A percentile compares a stretch with the other conserved stretches of the same genome.
Conservation (phyloP, 73 alveolate genomes). For the Paramecium primaurelia region DNA sequence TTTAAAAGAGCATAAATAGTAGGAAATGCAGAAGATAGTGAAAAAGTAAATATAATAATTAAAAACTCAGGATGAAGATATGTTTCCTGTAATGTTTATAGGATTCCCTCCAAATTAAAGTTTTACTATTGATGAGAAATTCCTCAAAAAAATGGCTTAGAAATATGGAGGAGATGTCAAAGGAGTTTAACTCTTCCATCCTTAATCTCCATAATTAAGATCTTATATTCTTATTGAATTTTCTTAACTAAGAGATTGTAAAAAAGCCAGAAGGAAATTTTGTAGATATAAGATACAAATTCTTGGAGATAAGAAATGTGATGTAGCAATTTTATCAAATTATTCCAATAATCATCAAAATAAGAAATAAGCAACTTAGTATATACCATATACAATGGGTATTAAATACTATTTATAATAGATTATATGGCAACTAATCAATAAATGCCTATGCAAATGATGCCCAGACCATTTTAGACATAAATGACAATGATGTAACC, state of each 20-base stretch:
- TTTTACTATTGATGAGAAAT: not conserved
- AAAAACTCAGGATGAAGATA: not conserved
- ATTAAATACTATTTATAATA: not conserved
- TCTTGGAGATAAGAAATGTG: conserved; percentile 7
- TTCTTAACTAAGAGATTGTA: not conserved
- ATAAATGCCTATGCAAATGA: not conserved
- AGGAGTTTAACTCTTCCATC: not conserved
- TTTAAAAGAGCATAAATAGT: not conserved
- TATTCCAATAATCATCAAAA: not conserved
- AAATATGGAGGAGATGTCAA: not conserved
- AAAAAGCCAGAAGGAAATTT: conserved; percentile 16
- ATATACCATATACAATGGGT: not conserved
- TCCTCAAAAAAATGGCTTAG: not conserved
- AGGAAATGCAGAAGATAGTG: conserved; percentile 5
- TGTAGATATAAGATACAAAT: not conserved
- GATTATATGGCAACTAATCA: not conserved
- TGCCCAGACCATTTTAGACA: not conserved
- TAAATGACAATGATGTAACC: not conserved
- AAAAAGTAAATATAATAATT: not conserved
- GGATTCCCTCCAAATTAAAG: not conserved
- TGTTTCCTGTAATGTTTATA: conserved; percentile 4
- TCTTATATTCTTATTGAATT: not conserved
- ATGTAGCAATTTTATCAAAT: conserved; percentile 12
- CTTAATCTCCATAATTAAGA: not conserved
- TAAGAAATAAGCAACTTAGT: not conserved